Percentiles rank a stretch among this genome's conserved stretches.
Conservation (phyloP, 306 rosid species). For the Dryas alaskensis region DNA sequence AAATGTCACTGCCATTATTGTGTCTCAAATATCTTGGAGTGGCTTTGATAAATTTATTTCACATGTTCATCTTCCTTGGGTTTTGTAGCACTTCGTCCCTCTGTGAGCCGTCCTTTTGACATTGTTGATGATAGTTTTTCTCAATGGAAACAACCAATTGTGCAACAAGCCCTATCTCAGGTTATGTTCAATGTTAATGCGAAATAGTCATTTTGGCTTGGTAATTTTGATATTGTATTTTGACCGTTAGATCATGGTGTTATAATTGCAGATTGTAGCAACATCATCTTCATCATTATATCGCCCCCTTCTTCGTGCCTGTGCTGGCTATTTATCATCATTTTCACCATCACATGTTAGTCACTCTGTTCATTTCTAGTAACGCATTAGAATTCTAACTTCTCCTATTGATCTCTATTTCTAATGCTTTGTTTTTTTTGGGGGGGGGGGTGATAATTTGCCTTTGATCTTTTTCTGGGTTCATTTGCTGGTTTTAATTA, state of each 20-base stretch:
- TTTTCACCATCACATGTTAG: slow-evolving; percentile 88
- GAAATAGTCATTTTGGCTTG: slow-evolving; percentile 12
- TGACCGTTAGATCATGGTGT: slow-evolving; percentile 12
- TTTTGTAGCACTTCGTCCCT: slow-evolving; percentile 82
- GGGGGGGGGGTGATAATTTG: no score
- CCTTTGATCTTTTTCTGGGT: no score
- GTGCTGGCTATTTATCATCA: slow-evolving; percentile 89
- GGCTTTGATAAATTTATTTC: slow-evolving; percentile 19
- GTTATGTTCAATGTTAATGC: slow-evolving; percentile 34
- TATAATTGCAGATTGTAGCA: slow-evolving; percentile 65
- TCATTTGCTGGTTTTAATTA: not conserved
- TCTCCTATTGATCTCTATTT: not conserved
- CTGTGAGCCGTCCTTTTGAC: slow-evolving; percentile 57
- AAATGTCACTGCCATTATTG: not conserved
- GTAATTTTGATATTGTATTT: slow-evolving; percentile 11
- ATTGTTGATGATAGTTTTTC: slow-evolving; percentile 69
- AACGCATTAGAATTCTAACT: not conserved
- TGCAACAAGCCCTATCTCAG: slow-evolving; percentile 88
- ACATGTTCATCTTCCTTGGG: slow-evolving; percentile 13
- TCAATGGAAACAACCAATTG: slow-evolving; percentile 79
- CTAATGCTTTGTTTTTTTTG: not conserved
- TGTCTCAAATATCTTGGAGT: not conserved
- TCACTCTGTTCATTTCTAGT: slow-evolving; percentile 27
- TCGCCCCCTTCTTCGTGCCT: slow-evolving; percentile 72
- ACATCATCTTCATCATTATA: slow-evolving; percentile 61